These are phyloP conservation scores for Sclerotinia subarctica DNA, from an alignment of 2,329 filamentous ascomycete species.

Conservation along the genomic window DNA sequence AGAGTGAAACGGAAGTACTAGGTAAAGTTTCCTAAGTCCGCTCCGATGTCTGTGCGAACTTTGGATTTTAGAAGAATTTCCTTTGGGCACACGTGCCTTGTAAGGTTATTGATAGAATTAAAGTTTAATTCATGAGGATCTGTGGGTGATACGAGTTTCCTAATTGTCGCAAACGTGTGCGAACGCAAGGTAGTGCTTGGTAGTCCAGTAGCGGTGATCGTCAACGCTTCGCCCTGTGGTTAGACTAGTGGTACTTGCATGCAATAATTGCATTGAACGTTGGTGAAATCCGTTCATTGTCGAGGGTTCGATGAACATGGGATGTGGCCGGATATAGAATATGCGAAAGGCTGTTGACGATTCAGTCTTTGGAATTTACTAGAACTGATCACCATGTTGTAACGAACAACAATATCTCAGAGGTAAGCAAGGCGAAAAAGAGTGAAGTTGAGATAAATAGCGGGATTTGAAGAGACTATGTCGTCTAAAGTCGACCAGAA, in stretches of 20 bases:
- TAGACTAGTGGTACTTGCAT: neutral
- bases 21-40: neutral
- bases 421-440: neutral
- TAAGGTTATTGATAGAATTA: slow-evolving; percentile 9
- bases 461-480: neutral
- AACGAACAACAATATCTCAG: neutral
- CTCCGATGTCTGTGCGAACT: slow-evolving; percentile 6
- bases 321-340: neutral
- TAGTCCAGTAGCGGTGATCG: neutral
- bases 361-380: neutral
- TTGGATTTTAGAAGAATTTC: slow-evolving; percentile 2
- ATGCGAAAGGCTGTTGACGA: neutral
- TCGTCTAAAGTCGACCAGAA: neutral
- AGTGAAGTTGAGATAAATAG: neutral
- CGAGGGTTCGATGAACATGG: neutral
- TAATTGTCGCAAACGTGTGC: neutral
- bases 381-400: neutral
- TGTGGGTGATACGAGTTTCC: neutral
- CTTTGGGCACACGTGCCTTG: neutral
- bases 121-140: slow-evolving; percentile 1
- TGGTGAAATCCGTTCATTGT: neutral
- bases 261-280: slow-evolving; percentile 5
- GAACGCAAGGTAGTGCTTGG: neutral
- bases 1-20: slow-evolving; percentile 1
- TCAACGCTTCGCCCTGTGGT: neutral